Conservation (phyloP, 176 grass and related monocot species). For the Aechmea fasciata region DNA sequence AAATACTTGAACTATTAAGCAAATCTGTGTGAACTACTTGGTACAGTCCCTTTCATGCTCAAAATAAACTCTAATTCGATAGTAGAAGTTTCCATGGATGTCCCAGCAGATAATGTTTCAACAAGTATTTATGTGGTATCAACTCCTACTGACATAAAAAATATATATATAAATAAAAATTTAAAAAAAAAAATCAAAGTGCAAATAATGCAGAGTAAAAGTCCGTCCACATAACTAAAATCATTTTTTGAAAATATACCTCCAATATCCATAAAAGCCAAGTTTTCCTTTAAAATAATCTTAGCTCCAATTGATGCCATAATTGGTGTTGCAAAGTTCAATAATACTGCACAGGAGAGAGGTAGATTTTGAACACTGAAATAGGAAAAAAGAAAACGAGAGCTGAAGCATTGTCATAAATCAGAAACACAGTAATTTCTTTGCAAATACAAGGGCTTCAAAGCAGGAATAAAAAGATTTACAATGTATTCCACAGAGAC, state of each 20-base stretch:
- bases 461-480: not conserved
- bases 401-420: slow-evolving; percentile 9
- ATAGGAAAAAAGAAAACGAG: slow-evolving; percentile 10
- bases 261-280: slow-evolving; percentile 13
- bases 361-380: slow-evolving; percentile 33
- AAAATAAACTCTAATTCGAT: too few relatives aligned
- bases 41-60: too few relatives aligned
- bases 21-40: too few relatives aligned
- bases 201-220: not conserved
- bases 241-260: slow-evolving; percentile 11
- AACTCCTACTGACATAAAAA: too few relatives aligned
- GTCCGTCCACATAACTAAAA: not conserved
- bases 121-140: too few relatives aligned
- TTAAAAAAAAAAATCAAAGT: not conserved
- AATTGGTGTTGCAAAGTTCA: slow-evolving; percentile 18
- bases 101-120: too few relatives aligned
- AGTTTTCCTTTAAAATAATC: slow-evolving; percentile 15
- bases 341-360: slow-evolving; percentile 22
- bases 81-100: too few relatives aligned
- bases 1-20: too few relatives aligned
- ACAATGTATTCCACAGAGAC: not conserved
- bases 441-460: not conserved
- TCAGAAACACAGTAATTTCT: slow-evolving; percentile 2
- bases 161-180: not conserved
- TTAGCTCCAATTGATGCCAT: slow-evolving; percentile 24